Base-by-base conservation (phyloP, 2,329 filamentous ascomycete genomes). In the Epichloe brachyelytri region DNA sequence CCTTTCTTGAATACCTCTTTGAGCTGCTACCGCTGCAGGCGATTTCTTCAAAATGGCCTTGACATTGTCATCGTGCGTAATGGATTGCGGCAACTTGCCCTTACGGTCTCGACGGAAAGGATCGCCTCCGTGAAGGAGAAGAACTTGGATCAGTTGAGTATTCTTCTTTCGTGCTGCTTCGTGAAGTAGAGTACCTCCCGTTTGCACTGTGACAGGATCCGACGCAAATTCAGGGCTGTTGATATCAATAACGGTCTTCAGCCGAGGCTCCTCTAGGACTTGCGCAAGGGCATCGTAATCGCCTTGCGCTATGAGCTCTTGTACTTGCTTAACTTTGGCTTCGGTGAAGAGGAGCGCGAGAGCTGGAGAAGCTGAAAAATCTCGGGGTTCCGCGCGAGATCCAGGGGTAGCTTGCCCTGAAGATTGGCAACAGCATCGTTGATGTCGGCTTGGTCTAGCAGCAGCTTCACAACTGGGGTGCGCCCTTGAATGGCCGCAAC, bases 361-460 rank as follows among this genome's bases (percentile, higher is more conserved):
- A 97, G 81, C 67, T 98, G 93, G 49, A 98, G 76, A 62, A 91
- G 84, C 68, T 97, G 90, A 71, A 95, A 97, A 51, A 97, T 96
- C 17, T 97, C 91, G 1, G 93, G 88, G 26, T 83, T 96, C 39
- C 90, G 83, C 4, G 93, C 88, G 41, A 96, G 74, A 61, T 98
- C 93, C 48, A 97, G 79, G 5, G 93, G 83, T 4, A 89, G 79
- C 61, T 90, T 88, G 49, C 88, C 89, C 52, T 87, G 83, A 61
- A 83, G 82, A 69, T 98, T 98, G 50, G 83, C 74, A 46, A 94
- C 74, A 6, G 89, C 83, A 64, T 98, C 93, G 62, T 96, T 95
- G 69, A 97, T 87, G 44, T 78, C 82, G 43, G 83, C 79, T 58
- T 88, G 85, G 48, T 90, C 87, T 26, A 98, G 76, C 48, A 98